Base-by-base conservation (phyloP, 352 stramenopile species). In the Phytophthora lateralis region DNA sequence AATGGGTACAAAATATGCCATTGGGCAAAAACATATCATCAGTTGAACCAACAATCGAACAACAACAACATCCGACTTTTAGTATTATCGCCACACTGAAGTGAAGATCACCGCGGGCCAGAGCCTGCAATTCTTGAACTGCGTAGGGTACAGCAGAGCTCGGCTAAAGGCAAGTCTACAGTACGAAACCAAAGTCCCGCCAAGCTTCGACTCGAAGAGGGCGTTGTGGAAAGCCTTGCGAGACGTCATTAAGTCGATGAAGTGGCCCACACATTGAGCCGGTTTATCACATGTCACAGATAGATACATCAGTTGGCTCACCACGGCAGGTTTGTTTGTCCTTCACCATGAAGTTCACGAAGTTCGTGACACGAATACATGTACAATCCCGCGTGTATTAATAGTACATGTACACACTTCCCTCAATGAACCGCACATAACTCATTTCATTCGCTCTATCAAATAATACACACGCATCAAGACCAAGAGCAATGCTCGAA, bases 31-130 rank as follows among this genome's bases (percentile, higher is more conserved):
- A n/a, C 11, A 39, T 38, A 17, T 39, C 26, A 54, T 15, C 38
- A 21, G 34, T 57, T 48, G 44, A 61, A 61, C 43, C 29, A 29
- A 41, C 55, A 11, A 62, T 55, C 27, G 17, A 46, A 47, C 43
- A 53, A 55, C 43, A 53, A 55, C 44, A 63, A 20, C n/a, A 45
- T 26, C 35, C 55, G 44, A 62, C 54, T 47, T 46, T 30, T 9
- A 20, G 15, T n/a, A 52, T 30, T 18, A 9, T 27, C 21, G 29
- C 18, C 18, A 14, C 24, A 24, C 12, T 26, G 18, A 14, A 45
- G 45, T 7, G n/a, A 59, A 49, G 8, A 26, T 20, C 38, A 18
- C n/a, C 39, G n/a, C 14, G 0, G 12, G 32, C 3, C 2, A 38
- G 32, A 11, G 30, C 30, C 30, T 11, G 9, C 30, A 35, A 35